Conservation (phyloP, 2,329 filamentous ascomycete species). For the Calycina herbarum region DNA sequence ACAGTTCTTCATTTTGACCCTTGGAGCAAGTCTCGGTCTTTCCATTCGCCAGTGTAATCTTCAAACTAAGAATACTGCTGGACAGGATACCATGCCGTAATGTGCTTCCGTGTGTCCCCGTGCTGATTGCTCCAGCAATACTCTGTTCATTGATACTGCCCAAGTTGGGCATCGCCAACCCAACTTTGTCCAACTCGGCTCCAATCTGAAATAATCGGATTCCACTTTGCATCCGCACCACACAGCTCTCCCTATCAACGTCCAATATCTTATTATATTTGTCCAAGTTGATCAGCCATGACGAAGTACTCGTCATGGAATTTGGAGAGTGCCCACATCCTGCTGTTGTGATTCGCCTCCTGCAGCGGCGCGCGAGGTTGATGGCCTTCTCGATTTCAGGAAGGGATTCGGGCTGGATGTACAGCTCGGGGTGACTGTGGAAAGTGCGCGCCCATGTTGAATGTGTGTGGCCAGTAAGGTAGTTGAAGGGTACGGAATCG, state of each 20-base stretch:
- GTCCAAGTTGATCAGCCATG: conserved; percentile 94
- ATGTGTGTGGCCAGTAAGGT: conserved; percentile 70
- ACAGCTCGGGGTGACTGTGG: conserved; percentile 84
- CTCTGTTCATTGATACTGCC: conserved; percentile 96
- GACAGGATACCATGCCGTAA: conserved; percentile 81
- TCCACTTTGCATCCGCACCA: conserved; percentile 81
- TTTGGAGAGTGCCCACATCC: conserved; percentile 92
- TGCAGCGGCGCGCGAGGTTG: conserved; percentile 75
- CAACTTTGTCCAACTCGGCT: conserved; percentile 68
- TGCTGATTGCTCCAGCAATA: conserved; percentile 87
- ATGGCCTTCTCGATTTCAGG: conserved; percentile 82
- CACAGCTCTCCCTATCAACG: conserved; percentile 63
- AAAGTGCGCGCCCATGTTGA: conserved; percentile 96
- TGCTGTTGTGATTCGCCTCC: conserved; percentile 80
- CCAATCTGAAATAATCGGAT: conserved; percentile 79
- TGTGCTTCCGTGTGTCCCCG: conserved; percentile 90
- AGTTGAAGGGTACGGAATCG: conserved; percentile 72
- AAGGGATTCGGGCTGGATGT: conserved; percentile 78
- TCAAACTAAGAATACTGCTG: conserved; percentile 71
- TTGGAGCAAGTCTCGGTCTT: conserved; percentile 69
- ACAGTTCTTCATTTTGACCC: conserved; percentile 70
- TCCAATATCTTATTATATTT: conserved; percentile 71
- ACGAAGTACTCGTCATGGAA: conserved; percentile 86
- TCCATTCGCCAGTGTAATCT: conserved; percentile 81
- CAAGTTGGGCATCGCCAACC: conserved; percentile 84